Percentiles rank a stretch among this genome's conserved stretches.
phyloP scores from a whole-genome alignment of 2,329 filamentous ascomycete species.

The Scytalidium sp. region DNA sequence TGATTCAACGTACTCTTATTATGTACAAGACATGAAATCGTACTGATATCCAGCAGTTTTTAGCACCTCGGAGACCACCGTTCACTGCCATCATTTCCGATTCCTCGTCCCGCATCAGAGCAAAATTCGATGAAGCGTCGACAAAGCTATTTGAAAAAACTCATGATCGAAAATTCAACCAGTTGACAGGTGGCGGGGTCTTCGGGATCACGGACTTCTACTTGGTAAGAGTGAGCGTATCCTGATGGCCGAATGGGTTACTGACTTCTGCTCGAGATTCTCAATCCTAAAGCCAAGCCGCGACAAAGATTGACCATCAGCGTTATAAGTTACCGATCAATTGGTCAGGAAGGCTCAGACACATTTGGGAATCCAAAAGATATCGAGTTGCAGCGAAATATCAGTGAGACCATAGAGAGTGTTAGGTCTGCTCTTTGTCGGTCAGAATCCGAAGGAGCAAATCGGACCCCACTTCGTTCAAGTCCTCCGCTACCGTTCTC shows the following conservation, averaged over 20 bases:
- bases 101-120: constrained; percentile 6
- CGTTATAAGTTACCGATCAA: constrained; percentile 19
- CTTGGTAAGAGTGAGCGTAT: constrained; percentile 7
- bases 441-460: not conserved
- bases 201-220: constrained; percentile 9
- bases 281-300: constrained; percentile 4
- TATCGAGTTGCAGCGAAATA: constrained; percentile 9
- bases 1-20: no score
- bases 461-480: not conserved
- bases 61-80: not conserved
- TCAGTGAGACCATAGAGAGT: constrained; percentile 1
- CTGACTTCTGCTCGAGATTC: constrained; percentile 4
- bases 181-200: constrained; percentile 6
- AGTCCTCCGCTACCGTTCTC: not conserved
- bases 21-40: not conserved
- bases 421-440: not conserved
- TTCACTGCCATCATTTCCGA: constrained; percentile 10
- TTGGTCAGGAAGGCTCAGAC: constrained; percentile 23
- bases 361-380: constrained; percentile 22
- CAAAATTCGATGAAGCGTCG: constrained; percentile 5
- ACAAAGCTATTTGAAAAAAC: constrained; percentile 2
- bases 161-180: constrained; percentile 2
- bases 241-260: not conserved
- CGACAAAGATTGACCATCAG: constrained; percentile 15
- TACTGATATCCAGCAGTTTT: constrained; percentile 5